Evolutionary conservation across 2,329 filamentous ascomycete species (phyloP), one percentile per base, ranked within the genome.

Genomic region (Acrodontium crateriforme): DNA sequence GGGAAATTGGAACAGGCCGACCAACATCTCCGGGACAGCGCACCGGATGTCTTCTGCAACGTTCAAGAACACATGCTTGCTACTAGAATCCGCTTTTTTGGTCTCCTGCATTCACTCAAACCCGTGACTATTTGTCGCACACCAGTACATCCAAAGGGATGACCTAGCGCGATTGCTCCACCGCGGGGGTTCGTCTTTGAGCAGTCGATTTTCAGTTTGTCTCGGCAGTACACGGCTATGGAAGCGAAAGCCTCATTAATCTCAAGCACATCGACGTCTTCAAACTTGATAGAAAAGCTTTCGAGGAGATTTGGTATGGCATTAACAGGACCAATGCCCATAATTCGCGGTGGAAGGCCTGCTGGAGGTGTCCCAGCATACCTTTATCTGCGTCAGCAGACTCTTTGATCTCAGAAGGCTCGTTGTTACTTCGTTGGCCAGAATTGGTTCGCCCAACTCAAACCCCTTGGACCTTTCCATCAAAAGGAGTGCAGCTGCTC

Each of bases 121-220:
- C 85, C 54, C 27, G 79, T 87, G 27, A 72, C 72, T 42, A 83
- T 59, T 68, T 92, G 77, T 41, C 85, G 65, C 16, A 80, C 80
- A 20, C 82, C 82, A 4, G 84, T 93, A 20, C 83, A 83, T 24
- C 85, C 84, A 2, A 93, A 67, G 4, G 85, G 85, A 53, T 93
- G 85, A 1, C 85, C 85, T 10, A 41, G 24, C 9, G 85, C 85
- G 53, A 93, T 93, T 2, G 84, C 85, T 17, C 85, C 85, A 33
- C 85, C 85, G 42, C 89, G 82, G 0, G 83, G 83, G 56, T 94
- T 94, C 14, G 94, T 78, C 55, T 69, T 75, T 6, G 71, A 70
- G 31, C 69, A 58, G 40, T 74, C 72, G n/a, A 87, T 56, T 0
- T 73, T 76, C 7, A 87, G 51, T 46, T 71, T 68, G 31, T 81